Conservation (phyloP, 805 yeast genomes). For the Saccharomycopsis guyanensis region DNA sequence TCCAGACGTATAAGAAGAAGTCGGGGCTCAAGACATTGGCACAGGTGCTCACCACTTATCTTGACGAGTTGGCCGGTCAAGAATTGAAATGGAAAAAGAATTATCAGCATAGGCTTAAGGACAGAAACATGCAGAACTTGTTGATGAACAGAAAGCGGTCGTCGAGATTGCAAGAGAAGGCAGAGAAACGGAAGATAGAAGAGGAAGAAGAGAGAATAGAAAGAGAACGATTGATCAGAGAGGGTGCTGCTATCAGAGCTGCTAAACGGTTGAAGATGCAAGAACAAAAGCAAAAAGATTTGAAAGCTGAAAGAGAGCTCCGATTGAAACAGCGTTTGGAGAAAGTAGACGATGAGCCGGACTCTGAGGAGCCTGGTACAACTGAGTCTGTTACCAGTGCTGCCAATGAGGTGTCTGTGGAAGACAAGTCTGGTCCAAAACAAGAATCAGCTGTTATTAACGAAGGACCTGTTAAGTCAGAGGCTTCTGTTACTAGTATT, state of each 20-base stretch:
- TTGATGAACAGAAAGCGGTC: slow-evolving; percentile 68
- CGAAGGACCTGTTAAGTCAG: too few relatives aligned
- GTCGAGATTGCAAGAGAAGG: slow-evolving; percentile 63
- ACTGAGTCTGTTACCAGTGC: too few relatives aligned
- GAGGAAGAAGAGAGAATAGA: slow-evolving; percentile 31
- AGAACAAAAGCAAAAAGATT: slow-evolving; percentile 8
- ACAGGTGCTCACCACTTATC: slow-evolving; percentile 27
- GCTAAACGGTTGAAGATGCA: slow-evolving; percentile 19
- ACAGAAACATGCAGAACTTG: slow-evolving; percentile 53
- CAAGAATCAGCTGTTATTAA: too few relatives aligned
- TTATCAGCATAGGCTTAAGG: slow-evolving; percentile 49
- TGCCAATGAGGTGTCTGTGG: too few relatives aligned
- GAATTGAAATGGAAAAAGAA: slow-evolving; percentile 50
- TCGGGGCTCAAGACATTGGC: slow-evolving; percentile 27
- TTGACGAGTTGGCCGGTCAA: slow-evolving; percentile 32
- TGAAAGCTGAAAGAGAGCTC: background rate
- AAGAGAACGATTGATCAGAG: slow-evolving; percentile 14
- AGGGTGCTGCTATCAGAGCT: slow-evolving; percentile 19
- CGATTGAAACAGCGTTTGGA: background rate
- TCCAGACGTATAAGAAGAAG: slow-evolving; percentile 26
- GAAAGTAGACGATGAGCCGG: background rate
- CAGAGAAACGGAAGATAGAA: slow-evolving; percentile 43
- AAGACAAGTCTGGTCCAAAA: too few relatives aligned
- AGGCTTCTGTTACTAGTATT: too few relatives aligned
- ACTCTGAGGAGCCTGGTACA: too few relatives aligned